Evolutionary conservation across 805 yeast species (phyloP).

Genomic region (Candida ovalis): DNA sequence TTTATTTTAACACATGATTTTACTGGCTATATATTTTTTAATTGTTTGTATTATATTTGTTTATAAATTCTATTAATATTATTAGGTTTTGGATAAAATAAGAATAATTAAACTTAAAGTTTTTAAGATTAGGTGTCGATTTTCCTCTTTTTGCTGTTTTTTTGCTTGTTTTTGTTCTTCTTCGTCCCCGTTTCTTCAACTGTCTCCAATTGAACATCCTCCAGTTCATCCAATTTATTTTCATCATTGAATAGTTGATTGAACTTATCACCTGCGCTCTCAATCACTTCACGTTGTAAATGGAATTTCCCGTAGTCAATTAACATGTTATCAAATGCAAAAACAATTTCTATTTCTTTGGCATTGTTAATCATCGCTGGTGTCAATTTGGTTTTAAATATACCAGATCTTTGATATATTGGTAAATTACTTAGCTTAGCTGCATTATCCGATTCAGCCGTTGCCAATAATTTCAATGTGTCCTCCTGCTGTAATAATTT

Average conservation of each 20-base stretch:
- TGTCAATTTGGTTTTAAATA: constrained; percentile 17
- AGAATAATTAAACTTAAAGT: no score
- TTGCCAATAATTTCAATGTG: constrained; percentile 24
- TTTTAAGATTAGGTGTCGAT: neutral
- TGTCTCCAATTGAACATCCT: neutral
- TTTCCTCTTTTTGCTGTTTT: neutral
- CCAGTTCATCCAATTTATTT: neutral
- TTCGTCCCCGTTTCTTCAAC: neutral
- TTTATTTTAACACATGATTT: no score
- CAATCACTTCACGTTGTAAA: constrained; percentile 25
- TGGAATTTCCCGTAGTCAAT: constrained; percentile 43
- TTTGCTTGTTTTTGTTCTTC: neutral
- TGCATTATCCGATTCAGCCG: neutral
- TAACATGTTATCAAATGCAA: constrained; percentile 69
- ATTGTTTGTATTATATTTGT: no score
- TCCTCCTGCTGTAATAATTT: neutral
- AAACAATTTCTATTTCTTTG: constrained; percentile 29
- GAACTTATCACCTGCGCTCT: constrained; percentile 27
- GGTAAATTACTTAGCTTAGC: constrained; percentile 16
- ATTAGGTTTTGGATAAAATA: neutral
- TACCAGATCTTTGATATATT: constrained; percentile 19
- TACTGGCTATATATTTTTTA: no score
- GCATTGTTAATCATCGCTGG: constrained; percentile 24
- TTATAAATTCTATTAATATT: neutral
- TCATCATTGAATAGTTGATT: constrained; percentile 20